Conservation (phyloP, 257 asterid genomes). For the Schizonepeta tenuifolia region DNA sequence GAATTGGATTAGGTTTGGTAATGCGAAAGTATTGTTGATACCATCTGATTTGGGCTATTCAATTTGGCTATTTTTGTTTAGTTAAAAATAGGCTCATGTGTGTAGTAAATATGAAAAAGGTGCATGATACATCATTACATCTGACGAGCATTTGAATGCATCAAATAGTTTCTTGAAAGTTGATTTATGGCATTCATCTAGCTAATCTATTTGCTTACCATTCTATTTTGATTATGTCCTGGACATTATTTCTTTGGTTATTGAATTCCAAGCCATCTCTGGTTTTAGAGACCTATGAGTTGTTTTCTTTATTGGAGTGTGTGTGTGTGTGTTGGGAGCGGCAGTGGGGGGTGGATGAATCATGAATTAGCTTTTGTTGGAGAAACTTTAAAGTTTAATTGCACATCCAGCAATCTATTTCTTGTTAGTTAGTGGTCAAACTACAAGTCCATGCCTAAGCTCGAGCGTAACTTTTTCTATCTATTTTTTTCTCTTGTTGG, state of each 20-base stretch:
- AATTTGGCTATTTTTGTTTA: not conserved
- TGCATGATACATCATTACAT: not conserved
- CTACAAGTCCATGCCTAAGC: not conserved
- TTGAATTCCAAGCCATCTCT: no score
- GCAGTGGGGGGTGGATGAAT: no score
- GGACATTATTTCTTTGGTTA: not conserved
- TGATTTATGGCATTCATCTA: not conserved
- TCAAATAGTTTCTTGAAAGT: not conserved
- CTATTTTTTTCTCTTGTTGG: not conserved
- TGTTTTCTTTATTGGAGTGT: not conserved
- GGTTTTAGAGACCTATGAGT: not conserved
- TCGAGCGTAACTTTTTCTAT: not conserved
- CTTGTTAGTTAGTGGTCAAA: not conserved
- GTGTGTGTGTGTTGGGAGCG: no score
- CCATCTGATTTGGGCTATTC: not conserved
- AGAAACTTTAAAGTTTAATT: no score
- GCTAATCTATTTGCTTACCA: no score
- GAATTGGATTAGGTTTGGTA: not conserved
- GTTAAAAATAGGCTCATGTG: constrained; percentile 6
- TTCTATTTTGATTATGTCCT: not conserved
- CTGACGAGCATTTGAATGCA: constrained; percentile 8
- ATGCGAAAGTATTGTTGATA: constrained; percentile 11
- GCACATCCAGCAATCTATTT: no score
- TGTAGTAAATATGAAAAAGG: not conserved
- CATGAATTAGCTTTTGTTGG: no score